phyloP scores from a whole-genome alignment of 2,329 filamentous ascomycete species.

The Calonectria crousiana region DNA sequence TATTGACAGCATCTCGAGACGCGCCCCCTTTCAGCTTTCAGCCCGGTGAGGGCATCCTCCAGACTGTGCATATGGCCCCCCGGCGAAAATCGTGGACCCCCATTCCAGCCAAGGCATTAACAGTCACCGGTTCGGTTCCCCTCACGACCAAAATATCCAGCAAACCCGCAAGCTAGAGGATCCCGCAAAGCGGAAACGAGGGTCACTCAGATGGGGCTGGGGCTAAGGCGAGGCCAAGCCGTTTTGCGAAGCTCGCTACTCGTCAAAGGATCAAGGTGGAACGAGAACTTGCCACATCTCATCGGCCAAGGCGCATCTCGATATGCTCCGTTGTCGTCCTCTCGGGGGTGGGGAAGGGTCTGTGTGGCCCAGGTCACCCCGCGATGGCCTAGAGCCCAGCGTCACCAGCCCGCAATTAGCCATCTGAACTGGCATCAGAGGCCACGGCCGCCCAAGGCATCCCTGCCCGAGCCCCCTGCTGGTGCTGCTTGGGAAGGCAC shows the following conservation, averaged over 20 bases:
- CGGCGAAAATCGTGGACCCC: conserved; percentile 2
- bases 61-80: conserved; percentile 1
- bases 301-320: conserved; percentile 24
- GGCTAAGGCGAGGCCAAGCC: not conserved
- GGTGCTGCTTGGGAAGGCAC: conserved; percentile 19
- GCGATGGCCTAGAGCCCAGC: conserved; percentile 30
- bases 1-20: conserved; percentile 24
- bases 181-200: conserved; percentile 15
- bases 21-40: conserved; percentile 23
- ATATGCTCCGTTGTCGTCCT: conserved; percentile 27
- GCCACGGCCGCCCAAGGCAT: conserved; percentile 24
- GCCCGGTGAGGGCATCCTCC: conserved; percentile 26
- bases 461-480: conserved; percentile 21
- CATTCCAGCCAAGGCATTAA: conserved; percentile 6
- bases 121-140: conserved; percentile 31
- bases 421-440: conserved; percentile 31
- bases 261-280: conserved; percentile 16
- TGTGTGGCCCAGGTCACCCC: conserved; percentile 41
- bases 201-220: not conserved
- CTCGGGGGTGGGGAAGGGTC: conserved; percentile 33
- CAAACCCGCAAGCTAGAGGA: conserved; percentile 20
- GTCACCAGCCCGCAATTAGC: conserved; percentile 37
- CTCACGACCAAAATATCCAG: conserved; percentile 25
- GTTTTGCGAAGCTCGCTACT: conserved; percentile 1
- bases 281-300: conserved; percentile 28